Percentiles rank a stretch among this genome's conserved stretches.
Evolutionary conservation across 2,329 filamentous ascomycete genomes (phyloP).

Genomic region (Colletotrichum sp.): DNA sequence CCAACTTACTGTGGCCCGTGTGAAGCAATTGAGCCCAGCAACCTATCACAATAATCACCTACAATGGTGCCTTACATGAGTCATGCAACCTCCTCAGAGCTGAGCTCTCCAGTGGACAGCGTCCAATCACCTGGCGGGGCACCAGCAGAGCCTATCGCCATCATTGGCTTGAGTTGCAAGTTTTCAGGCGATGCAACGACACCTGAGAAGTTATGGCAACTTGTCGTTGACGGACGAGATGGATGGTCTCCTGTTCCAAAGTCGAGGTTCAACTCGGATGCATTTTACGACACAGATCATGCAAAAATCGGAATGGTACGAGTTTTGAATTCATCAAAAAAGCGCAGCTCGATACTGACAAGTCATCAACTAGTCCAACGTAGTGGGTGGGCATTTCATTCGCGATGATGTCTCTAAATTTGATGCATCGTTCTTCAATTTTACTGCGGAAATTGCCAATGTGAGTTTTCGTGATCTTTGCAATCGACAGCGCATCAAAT

Average conservation of each 20-base stretch:
- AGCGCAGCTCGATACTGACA: not conserved
- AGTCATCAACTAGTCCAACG: not conserved
- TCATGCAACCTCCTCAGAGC: not conserved
- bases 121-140: not conserved
- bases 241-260: conserved; percentile 1
- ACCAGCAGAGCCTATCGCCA: conserved; percentile 20
- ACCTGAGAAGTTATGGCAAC: conserved; percentile 23
- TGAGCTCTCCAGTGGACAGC: conserved; percentile 1
- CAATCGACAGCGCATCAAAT: fast-evolving
- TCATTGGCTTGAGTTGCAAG: conserved; percentile 26
- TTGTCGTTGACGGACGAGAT: not conserved
- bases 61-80: conserved; percentile 1
- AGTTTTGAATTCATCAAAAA: not conserved
- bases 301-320: conserved; percentile 1
- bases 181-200: conserved; percentile 21
- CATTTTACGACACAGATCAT: not conserved
- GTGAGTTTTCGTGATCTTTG: not conserved
- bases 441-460: conserved; percentile 3
- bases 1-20: not conserved
- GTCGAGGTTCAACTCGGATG: not conserved
- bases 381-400: conserved; percentile 1
- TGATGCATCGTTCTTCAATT: conserved; percentile 14
- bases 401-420: not conserved
- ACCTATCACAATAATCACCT: not conserved
- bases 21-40: not conserved